Base-by-base conservation (phyloP, 768 basidiomycete species). In the Boletus tylopilopsis region DNA sequence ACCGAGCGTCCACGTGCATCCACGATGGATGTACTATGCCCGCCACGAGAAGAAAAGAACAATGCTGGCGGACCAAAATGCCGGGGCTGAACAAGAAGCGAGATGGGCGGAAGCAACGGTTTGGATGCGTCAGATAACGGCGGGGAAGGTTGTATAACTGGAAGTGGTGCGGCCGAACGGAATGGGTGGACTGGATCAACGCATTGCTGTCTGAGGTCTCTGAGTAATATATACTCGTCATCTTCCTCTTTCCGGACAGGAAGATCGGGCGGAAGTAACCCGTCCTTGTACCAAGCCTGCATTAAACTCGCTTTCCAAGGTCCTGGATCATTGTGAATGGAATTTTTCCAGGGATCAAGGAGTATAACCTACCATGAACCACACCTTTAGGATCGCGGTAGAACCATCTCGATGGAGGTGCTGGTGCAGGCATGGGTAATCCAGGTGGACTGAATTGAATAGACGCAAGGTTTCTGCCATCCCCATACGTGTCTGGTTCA, bases 241-340 rank as follows among this genome's bases (percentile, higher is more conserved):
- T 90, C 90, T 58, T 85, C 84, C 62, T 91, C 90, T 37, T 83
- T 76, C 54, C 87, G 75, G 13, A 92, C 82, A 4, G 90, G 90
- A 8, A 93, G 78, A 61, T 91, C 88, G 0, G 84, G 84, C 3
- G 90, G 90, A 21, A 93, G 73, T 18, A 90, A 66, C 9, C 87
- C 87, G 53, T 93, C 90, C 60, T 85, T 87, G 62, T 87, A 90
- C 90, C 90, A 93, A 5, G 83, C 79, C 61, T 92, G 89, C 90
- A 93, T 93, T 39, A 91, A 73, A 21, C 82, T 78, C n/a, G 86
- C 76, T 61, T 87, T 89, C 90, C 90, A 92, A 19, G 90, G 90
- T 30, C 90, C 90, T 91, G 15, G 33, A 53, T 39, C 39, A 21
- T 19, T 32, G 38, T 58, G 45, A 60, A 60, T 43, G 48, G 11